These are phyloP conservation scores for Boletus coccyginus DNA, from an alignment of 768 basidiomycete genomes.

Conservation along the genomic window DNA sequence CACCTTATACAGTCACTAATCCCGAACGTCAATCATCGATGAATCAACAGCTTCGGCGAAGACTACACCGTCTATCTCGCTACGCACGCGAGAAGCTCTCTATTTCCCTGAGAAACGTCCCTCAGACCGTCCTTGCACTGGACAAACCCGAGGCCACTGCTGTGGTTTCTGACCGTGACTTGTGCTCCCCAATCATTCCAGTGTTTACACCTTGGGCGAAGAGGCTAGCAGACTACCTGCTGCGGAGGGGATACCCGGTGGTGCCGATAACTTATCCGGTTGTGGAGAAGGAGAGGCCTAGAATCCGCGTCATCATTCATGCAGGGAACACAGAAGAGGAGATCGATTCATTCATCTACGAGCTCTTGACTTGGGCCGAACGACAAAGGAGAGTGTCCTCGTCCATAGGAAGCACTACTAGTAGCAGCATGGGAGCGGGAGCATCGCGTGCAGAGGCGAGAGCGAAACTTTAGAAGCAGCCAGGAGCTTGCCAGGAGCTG, in stretches of 20 bases:
- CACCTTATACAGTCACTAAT: not conserved
- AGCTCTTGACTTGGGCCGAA: constrained; percentile 13
- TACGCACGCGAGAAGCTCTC: constrained; percentile 13
- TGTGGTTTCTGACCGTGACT: not conserved
- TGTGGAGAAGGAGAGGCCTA: constrained; percentile 1
- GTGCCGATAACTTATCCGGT: constrained; percentile 6
- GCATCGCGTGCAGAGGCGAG: not conserved
- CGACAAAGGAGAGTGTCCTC: not conserved
- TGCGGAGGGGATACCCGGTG: constrained; percentile 14
- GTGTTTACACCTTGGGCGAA: constrained; percentile 9
- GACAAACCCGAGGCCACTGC: not conserved
- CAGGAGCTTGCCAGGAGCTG: too few species aligned
- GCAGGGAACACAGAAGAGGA: constrained; percentile 20
- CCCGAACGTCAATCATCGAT: not conserved
- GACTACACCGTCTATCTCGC: too few species aligned
- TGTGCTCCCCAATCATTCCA: constrained; percentile 20
- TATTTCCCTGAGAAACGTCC: constrained; percentile 3
- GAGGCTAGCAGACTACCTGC: constrained; percentile 8
- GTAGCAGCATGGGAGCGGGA: not conserved
- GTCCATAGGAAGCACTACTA: not conserved
- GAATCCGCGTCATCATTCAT: constrained; percentile 21
- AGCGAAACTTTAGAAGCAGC: constrained; percentile 10
- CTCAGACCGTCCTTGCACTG: constrained; percentile 6
- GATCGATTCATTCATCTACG: constrained; percentile 11
- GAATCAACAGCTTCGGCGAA: too few species aligned